Conservation (phyloP, 1,139 yeast species). For the Debaryomycetaceae sp. region DNA sequence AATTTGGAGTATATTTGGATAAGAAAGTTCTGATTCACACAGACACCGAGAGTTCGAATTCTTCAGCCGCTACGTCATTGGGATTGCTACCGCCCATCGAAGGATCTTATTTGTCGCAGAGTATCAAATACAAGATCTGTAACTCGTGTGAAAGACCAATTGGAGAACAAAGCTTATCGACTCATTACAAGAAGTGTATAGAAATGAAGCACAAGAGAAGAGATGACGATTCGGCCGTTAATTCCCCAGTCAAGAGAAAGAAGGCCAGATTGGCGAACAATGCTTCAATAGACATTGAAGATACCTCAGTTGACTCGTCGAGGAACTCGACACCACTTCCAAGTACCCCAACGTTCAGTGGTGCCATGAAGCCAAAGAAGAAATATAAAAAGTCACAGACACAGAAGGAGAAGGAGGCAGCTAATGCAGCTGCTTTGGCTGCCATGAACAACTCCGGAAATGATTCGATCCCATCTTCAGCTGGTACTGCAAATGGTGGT, state of each 20-base stretch:
- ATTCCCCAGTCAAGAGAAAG: conserved; percentile 20
- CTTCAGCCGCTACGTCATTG: conserved; percentile 11
- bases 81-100: conserved; percentile 17
- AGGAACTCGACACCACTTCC: conserved; percentile 40
- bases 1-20: conserved; percentile 57
- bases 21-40: conserved; percentile 34
- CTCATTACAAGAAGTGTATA: conserved; percentile 48
- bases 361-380: conserved; percentile 34
- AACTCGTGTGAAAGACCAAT: conserved; percentile 65
- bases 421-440: conserved; percentile 47
- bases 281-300: conserved; percentile 29
- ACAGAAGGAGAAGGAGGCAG: conserved; percentile 46
- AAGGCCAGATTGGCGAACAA: conserved; percentile 29
- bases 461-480: conserved; percentile 9
- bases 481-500: conserved; percentile 13
- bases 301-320: conserved; percentile 42
- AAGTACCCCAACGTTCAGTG: conserved; percentile 17
- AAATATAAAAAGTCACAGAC: conserved; percentile 45
- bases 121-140: conserved; percentile 59
- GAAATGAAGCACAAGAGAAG: conserved; percentile 44
- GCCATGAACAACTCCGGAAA: conserved; percentile 32
- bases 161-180: conserved; percentile 41
- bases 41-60: conserved; percentile 10
- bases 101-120: conserved; percentile 40
- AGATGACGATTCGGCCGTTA: conserved; percentile 18